Base-by-base conservation (phyloP, 2,329 filamentous ascomycete genomes). In the Verticillium isaacii region DNA sequence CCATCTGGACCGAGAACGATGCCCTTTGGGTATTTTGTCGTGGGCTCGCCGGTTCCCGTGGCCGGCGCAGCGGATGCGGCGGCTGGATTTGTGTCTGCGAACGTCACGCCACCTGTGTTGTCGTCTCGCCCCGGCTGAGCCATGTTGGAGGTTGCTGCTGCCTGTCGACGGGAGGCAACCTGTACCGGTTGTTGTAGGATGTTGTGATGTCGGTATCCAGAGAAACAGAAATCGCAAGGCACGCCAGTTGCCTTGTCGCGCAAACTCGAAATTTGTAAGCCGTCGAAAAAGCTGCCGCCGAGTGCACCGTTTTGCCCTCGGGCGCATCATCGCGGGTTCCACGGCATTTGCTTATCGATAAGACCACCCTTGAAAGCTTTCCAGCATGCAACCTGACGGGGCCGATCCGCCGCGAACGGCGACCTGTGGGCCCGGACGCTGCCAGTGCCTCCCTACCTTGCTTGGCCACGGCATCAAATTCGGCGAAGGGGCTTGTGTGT, bases 1-100 rank as follows among this genome's bases (percentile, higher is more conserved):
- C 91, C 91, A 77, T 95, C 90, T 65, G 89, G 89, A 56, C 89
- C 91, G 39, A 94, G 77, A 41, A 94, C 84, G 2, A 94, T 81
- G 65, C 90, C 90, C 70, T 89, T 91, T 17, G 89, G 85, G 17
- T 36, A 25, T 54, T 32, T 54, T 23, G 29, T 17, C 15, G 41
- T 32, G 32, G 54, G 5, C 14, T 56, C 54, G 14, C 23, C 54
- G 32, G 29, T 11, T 52, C 45, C 45, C 8, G 45, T 19, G 11
- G 45, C n/a, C n/a, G 45, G 12, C 23, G 45, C n/a, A 19, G n/a
- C 19, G 45, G 45, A 11, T 52, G n/a, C 45, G 45, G 45, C 45
- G 19, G 45, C 45, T 23, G 45, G n/a, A 11, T 23, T 52, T 9
- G 45, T 23, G 19, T 52, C 45, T 19, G 45, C n/a, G 45, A 52